A percentile compares a stretch with the other conserved stretches of the same genome.
These are phyloP conservation scores for Pseudogymnoascus sp. DNA, from an alignment of 2,329 filamentous ascomycete genomes.

Conservation along the genomic window DNA sequence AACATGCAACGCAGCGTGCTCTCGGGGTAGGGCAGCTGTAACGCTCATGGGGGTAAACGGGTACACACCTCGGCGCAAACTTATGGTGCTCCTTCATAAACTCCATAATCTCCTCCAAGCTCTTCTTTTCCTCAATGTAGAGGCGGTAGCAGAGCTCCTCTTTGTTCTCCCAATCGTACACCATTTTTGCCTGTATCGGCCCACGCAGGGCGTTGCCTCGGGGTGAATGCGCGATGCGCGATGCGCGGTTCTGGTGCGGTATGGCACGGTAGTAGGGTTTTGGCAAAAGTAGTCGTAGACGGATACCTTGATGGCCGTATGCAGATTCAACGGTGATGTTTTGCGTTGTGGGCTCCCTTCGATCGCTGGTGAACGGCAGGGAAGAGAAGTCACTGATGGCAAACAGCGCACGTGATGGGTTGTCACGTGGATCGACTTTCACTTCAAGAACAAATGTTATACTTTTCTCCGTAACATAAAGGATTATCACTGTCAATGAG, in stretches of 20 bases:
- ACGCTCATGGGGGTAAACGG: background rate
- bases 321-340: slow-evolving; percentile 8
- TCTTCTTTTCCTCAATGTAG: slow-evolving; percentile 70
- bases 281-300: slow-evolving; percentile 6
- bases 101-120: slow-evolving; percentile 67
- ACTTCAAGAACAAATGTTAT: background rate
- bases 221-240: slow-evolving; percentile 4
- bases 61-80: slow-evolving; percentile 62
- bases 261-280: background rate
- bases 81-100: slow-evolving; percentile 59
- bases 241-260: slow-evolving; percentile 2
- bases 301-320: slow-evolving; percentile 9
- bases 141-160: slow-evolving; percentile 60
- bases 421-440: background rate
- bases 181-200: slow-evolving; percentile 23
- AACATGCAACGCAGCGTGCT: slow-evolving; percentile 8
- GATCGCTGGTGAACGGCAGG: slow-evolving; percentile 9
- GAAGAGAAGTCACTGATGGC: slow-evolving; percentile 4
- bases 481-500: background rate
- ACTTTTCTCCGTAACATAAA: background rate
- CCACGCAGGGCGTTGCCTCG: background rate
- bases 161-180: slow-evolving; percentile 63
- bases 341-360: slow-evolving; percentile 9
- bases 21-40: slow-evolving; percentile 10
- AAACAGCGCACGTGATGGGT: background rate